Evolutionary conservation across 2,329 filamentous ascomycete genomes (phyloP).

Genomic region (Diaporthe eres): DNA sequence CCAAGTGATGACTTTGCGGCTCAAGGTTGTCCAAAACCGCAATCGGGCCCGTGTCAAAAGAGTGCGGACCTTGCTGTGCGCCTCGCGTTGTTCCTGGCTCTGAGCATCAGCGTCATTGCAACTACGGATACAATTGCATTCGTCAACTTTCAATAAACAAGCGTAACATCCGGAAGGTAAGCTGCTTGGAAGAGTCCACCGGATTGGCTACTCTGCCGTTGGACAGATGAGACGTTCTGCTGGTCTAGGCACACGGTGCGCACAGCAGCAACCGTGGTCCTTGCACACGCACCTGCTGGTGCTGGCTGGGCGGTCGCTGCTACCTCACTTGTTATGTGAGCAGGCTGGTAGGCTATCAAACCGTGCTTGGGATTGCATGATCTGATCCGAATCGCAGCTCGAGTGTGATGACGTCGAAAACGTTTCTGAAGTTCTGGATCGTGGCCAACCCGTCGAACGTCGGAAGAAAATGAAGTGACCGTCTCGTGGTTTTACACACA

Average conservation of each 20-base stretch:
- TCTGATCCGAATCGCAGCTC: slow-evolving; percentile 25
- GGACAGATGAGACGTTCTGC: slow-evolving; percentile 17
- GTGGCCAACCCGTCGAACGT: neutral
- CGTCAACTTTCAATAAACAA: slow-evolving; percentile 14
- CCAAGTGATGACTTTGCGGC: slow-evolving; percentile 2
- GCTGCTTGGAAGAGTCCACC: slow-evolving; percentile 3
- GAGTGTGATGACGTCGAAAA: slow-evolving; percentile 34
- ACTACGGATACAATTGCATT: neutral
- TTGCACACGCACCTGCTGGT: neutral
- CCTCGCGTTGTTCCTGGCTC: slow-evolving; percentile 15
- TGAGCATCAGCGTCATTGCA: neutral
- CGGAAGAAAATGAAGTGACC: slow-evolving; percentile 1
- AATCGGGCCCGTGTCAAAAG: neutral
- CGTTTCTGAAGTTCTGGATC: slow-evolving; percentile 15
- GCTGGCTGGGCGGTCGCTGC: slow-evolving; percentile 6
- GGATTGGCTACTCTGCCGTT: slow-evolving; percentile 27
- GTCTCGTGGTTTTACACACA: neutral
- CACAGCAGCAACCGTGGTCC: slow-evolving; percentile 31
- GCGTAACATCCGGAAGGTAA: slow-evolving; percentile 35
- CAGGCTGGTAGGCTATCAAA: slow-evolving; percentile 13
- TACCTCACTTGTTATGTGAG: slow-evolving; percentile 4
- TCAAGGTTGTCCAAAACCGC: slow-evolving; percentile 7
- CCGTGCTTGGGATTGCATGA: slow-evolving; percentile 22
- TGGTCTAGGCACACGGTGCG: slow-evolving; percentile 29
- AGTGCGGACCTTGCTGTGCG: slow-evolving; percentile 7